Evolutionary conservation across 345 rosid genomes (phyloP).

Genomic region (Laguncularia racemosa): DNA sequence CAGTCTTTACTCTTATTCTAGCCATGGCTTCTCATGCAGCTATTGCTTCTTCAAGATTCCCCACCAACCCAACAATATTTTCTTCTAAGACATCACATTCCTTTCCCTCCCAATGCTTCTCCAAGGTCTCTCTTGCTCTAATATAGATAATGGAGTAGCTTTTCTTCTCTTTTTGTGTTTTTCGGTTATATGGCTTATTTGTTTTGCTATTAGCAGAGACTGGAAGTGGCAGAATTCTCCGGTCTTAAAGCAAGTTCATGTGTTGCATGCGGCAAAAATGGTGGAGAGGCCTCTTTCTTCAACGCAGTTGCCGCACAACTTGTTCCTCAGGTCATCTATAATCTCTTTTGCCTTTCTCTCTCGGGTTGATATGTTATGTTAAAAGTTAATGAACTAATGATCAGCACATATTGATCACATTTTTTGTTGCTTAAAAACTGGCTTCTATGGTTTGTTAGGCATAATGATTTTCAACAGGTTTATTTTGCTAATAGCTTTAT

Average conservation of each 20-base stretch:
- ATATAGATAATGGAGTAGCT: neutral
- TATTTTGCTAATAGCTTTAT: too few relatives aligned
- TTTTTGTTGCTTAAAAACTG: too few relatives aligned
- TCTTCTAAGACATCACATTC: constrained; percentile 36
- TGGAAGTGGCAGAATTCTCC: constrained; percentile 67
- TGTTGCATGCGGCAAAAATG: constrained; percentile 27
- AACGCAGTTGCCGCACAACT: constrained; percentile 71
- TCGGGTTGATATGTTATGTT: too few relatives aligned
- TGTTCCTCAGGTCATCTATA: constrained; percentile 41
- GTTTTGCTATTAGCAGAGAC: constrained; percentile 35
- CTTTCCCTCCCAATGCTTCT: constrained; percentile 67
- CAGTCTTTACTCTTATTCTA: constrained; percentile 18
- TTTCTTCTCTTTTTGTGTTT: neutral
- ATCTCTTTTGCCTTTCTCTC: too few relatives aligned
- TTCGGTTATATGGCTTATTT: constrained; percentile 5
- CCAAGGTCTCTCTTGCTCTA: constrained; percentile 40
- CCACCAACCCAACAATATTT: constrained; percentile 46
- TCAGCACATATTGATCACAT: too few relatives aligned
- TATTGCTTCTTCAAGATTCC: constrained; percentile 78
- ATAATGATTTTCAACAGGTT: too few relatives aligned
- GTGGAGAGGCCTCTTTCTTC: constrained; percentile 56
- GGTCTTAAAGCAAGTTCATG: constrained; percentile 54
- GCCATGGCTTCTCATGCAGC: constrained; percentile 91
- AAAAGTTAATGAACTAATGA: too few relatives aligned
- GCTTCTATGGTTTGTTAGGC: too few relatives aligned